These are phyloP conservation scores for Linnemannia hyalina DNA, from an alignment of 192 early-diverging fungal species.

Conservation along the genomic window DNA sequence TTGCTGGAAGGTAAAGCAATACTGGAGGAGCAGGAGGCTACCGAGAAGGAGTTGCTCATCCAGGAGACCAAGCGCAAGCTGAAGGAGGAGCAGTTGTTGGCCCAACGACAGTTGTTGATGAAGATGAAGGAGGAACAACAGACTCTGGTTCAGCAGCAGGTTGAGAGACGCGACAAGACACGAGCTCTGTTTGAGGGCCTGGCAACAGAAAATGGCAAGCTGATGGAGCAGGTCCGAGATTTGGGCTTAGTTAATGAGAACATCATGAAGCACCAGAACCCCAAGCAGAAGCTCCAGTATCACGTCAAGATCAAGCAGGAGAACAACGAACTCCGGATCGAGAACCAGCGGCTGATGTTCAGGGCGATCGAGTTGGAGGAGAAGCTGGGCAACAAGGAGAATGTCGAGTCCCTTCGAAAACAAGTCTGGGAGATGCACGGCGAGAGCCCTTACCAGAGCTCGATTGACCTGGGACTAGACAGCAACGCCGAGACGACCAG, in stretches of 20 bases:
- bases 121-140: slow-evolving; percentile 55
- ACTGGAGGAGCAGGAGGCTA: slow-evolving; percentile 31
- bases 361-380: slow-evolving; percentile 52
- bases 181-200: slow-evolving; percentile 46
- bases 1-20: slow-evolving; percentile 23
- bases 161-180: slow-evolving; percentile 40
- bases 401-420: slow-evolving; percentile 48
- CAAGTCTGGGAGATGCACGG: slow-evolving; percentile 53
- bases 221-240: slow-evolving; percentile 53
- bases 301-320: slow-evolving; percentile 62
- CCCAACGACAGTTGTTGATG: slow-evolving; percentile 36
- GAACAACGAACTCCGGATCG: slow-evolving; percentile 58
- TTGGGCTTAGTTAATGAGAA: slow-evolving; percentile 46
- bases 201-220: slow-evolving; percentile 50
- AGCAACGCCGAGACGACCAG: not conserved
- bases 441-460: slow-evolving; percentile 18
- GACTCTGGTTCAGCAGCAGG: slow-evolving; percentile 18
- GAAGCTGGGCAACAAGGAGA: slow-evolving; percentile 53
- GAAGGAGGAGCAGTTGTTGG: slow-evolving; percentile 41
- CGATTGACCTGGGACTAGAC: slow-evolving; percentile 4
- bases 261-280: slow-evolving; percentile 59
- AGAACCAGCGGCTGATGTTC: slow-evolving; percentile 55
- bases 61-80: slow-evolving; percentile 37
- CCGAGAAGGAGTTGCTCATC: slow-evolving; percentile 18
- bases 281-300: slow-evolving; percentile 57